phyloP scores from a whole-genome alignment of 2,329 filamentous ascomycete genomes.

The Lachnellula cervina region DNA sequence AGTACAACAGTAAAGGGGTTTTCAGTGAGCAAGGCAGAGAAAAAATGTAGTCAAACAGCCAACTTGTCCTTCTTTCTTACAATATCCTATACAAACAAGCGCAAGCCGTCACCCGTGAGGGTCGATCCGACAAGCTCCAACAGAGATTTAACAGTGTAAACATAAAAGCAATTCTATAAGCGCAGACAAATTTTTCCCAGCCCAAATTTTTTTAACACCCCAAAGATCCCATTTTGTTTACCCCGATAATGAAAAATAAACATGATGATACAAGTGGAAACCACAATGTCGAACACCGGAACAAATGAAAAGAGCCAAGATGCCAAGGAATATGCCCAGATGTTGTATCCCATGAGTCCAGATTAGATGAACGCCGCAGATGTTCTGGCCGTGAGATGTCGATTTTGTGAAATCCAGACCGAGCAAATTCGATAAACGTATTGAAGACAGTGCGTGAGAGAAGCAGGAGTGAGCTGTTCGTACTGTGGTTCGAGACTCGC shows the following conservation, averaged over 20 bases:
- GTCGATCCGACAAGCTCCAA: constrained; percentile 5
- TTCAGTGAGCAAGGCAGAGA: background rate
- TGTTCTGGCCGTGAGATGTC: constrained; percentile 12
- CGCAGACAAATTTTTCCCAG: constrained; percentile 20
- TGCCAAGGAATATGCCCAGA: constrained; percentile 8
- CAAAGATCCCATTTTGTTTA: constrained; percentile 22
- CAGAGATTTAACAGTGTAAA: constrained; percentile 6
- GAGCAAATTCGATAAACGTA: constrained; percentile 7
- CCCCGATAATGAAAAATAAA: constrained; percentile 10
- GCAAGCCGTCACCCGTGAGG: constrained; percentile 17
- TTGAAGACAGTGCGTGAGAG: background rate
- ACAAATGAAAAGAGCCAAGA: constrained; percentile 10
- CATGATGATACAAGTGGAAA: constrained; percentile 11
- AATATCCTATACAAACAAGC: constrained; percentile 20
- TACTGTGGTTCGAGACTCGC: constrained; percentile 23
- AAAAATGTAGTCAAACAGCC: constrained; percentile 1
- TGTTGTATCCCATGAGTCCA: constrained; percentile 3
- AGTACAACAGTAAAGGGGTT: background rate
- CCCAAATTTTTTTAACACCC: constrained; percentile 15
- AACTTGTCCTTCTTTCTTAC: constrained; percentile 5
- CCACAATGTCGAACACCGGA: constrained; percentile 1
- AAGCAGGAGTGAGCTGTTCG: constrained; percentile 2
- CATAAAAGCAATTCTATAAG: constrained; percentile 22
- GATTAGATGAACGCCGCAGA: constrained; percentile 20
- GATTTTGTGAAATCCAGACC: constrained; percentile 9